Percentiles rank a stretch among this genome's conserved stretches.
Conservation (phyloP, 805 yeast species). For the Scheffersomyces lignosus region DNA sequence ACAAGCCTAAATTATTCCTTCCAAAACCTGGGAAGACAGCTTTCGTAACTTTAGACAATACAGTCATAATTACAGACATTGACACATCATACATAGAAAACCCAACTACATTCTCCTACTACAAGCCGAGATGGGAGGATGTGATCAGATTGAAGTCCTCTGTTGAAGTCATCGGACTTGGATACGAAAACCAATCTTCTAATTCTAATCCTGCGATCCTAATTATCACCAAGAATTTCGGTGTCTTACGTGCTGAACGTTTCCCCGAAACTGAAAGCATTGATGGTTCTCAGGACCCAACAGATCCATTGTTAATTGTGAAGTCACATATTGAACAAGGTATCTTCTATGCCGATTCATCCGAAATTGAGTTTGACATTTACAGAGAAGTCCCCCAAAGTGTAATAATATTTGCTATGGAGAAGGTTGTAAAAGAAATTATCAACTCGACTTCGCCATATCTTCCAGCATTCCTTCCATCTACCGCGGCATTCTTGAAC, state of each 20-base stretch:
- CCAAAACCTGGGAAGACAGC: constrained; percentile 63
- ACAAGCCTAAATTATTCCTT: constrained; percentile 50
- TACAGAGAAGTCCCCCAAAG: constrained; percentile 32
- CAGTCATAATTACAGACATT: constrained; percentile 67
- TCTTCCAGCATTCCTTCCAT: constrained; percentile 53
- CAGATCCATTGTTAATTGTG: constrained; percentile 36
- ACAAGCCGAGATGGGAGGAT: constrained; percentile 78
- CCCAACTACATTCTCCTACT: constrained; percentile 21
- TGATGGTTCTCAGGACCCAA: constrained; percentile 16
- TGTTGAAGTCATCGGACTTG: constrained; percentile 58
- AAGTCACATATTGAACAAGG: constrained; percentile 85
- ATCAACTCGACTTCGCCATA: constrained; percentile 55
- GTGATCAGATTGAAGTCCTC: constrained; percentile 55
- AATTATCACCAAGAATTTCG: constrained; percentile 52
- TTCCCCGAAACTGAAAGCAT: constrained; percentile 22
- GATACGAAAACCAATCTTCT: constrained; percentile 46
- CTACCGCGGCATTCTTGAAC: constrained; percentile 51
- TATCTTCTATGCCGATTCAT: constrained; percentile 57
- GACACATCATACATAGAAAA: constrained; percentile 32
- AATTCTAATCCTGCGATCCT: constrained; percentile 46
- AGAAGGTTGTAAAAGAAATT: constrained; percentile 54
- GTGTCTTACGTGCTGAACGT: constrained; percentile 61
- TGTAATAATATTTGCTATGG: constrained; percentile 37
- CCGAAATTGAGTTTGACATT: constrained; percentile 48
- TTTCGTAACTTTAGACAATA: constrained; percentile 56